Percentiles rank a stretch among this genome's conserved stretches.
phyloP scores from a whole-genome alignment of 2,329 filamentous ascomycete genomes.

The Colletotrichum musicola region DNA sequence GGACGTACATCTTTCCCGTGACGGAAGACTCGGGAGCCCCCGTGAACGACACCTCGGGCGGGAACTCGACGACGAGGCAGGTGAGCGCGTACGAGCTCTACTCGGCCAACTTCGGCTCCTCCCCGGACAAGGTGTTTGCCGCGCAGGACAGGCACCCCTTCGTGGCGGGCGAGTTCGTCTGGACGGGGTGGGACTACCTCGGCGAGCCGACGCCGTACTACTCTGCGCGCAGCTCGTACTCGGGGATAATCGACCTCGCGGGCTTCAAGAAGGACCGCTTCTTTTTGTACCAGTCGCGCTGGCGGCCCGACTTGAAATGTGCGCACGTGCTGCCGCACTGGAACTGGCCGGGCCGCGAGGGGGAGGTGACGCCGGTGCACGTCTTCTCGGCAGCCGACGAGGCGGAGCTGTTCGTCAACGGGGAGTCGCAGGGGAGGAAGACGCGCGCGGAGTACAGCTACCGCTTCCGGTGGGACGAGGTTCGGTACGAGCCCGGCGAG shows the following conservation, averaged over 20 bases:
- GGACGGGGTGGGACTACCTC: conserved; percentile 64
- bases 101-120: conserved; percentile 58
- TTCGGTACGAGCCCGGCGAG: conserved; percentile 61
- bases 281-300: conserved; percentile 67
- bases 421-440: conserved; percentile 56
- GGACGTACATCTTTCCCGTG: conserved; percentile 66
- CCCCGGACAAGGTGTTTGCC: conserved; percentile 66
- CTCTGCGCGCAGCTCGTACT: conserved; percentile 63
- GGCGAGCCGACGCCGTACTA: conserved; percentile 65
- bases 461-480: conserved; percentile 66
- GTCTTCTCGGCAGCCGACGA: conserved; percentile 65
- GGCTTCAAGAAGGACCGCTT: conserved; percentile 70
- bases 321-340: conserved; percentile 69
- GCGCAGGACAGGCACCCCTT: conserved; percentile 61
- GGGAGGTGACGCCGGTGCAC: conserved; percentile 64
- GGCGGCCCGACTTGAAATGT: conserved; percentile 60
- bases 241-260: conserved; percentile 68
- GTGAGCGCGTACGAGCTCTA: conserved; percentile 68
- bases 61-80: conserved; percentile 49
- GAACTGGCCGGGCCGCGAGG: conserved; percentile 64
- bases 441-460: conserved; percentile 54
- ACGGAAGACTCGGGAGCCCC: conserved; percentile 51
- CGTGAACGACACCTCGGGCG: conserved; percentile 54
- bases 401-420: conserved; percentile 68
- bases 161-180: conserved; percentile 67